phyloP scores from a whole-genome alignment of 2,329 filamentous ascomycete species.

The Anisogramma anomala region DNA sequence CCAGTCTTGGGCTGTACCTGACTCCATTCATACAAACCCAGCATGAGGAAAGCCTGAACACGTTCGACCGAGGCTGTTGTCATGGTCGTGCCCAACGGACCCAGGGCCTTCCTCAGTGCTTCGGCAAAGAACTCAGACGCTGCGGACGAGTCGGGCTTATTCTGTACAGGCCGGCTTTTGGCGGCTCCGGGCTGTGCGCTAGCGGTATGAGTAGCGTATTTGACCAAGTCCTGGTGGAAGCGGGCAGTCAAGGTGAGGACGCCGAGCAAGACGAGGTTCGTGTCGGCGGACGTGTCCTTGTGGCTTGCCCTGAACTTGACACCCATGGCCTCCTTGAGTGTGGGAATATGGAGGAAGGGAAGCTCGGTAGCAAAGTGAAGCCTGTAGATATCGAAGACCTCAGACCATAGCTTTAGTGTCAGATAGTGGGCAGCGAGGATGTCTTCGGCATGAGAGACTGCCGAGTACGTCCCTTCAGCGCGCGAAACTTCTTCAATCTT shows the following conservation, averaged over 20 bases:
- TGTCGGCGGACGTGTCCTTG: constrained; percentile 31
- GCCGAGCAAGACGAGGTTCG: constrained; percentile 50
- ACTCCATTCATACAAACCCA: constrained; percentile 61
- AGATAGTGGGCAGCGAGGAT: constrained; percentile 50
- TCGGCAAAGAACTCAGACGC: constrained; percentile 56
- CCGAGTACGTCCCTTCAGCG: constrained; percentile 26
- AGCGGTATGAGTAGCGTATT: constrained; percentile 35
- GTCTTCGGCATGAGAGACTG: constrained; percentile 37
- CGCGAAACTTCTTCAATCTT: constrained; percentile 33
- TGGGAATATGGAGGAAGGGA: constrained; percentile 57
- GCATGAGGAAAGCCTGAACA: constrained; percentile 58
- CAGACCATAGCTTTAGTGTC: constrained; percentile 54
- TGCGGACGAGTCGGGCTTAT: constrained; percentile 36
- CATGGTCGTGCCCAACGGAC: constrained; percentile 34
- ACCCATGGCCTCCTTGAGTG: constrained; percentile 43
- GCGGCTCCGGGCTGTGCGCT: constrained; percentile 23
- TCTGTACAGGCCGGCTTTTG: constrained; percentile 25
- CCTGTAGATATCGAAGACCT: constrained; percentile 59
- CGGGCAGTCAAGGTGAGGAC: constrained; percentile 58
- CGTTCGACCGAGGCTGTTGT: constrained; percentile 47
- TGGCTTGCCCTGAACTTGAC: constrained; percentile 28
- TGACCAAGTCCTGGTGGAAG: constrained; percentile 51
- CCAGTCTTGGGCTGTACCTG: constrained; percentile 38
- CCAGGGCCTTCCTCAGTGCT: constrained; percentile 41
- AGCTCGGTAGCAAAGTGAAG: constrained; percentile 62